Evolutionary conservation across 2,329 filamentous ascomycete genomes (phyloP).

Genomic region (Rhinocladiella mackenziei): DNA sequence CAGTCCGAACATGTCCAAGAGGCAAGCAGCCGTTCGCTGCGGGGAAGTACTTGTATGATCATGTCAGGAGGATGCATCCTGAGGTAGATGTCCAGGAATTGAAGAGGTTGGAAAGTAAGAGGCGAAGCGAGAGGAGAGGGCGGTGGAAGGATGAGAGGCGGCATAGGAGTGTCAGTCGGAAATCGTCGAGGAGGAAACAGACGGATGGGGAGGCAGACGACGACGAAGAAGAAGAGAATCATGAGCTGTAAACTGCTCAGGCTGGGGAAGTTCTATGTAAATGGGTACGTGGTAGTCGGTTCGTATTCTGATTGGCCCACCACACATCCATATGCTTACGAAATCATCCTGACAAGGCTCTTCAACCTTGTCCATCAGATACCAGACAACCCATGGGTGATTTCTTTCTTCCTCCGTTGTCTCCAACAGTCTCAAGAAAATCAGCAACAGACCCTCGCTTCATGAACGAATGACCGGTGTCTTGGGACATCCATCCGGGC

Average conservation of each 20-base stretch:
- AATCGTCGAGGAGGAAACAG: neutral
- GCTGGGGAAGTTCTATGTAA: no score
- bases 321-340: no score
- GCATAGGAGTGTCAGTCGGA: slow-evolving; percentile 9
- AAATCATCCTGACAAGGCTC: neutral
- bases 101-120: slow-evolving; percentile 18
- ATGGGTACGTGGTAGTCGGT: no score
- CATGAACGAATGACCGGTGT: no score
- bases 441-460: no score
- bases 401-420: no score
- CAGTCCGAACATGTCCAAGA: slow-evolving; percentile 22
- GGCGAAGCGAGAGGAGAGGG: slow-evolving; percentile 22
- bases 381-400: no score
- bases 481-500: no score
- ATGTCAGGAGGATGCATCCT: slow-evolving; percentile 28
- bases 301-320: neutral
- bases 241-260: neutral
- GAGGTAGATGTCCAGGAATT: slow-evolving; percentile 26
- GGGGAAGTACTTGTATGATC: slow-evolving; percentile 25
- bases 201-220: neutral
- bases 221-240: neutral
- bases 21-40: slow-evolving; percentile 15
- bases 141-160: slow-evolving; percentile 15
- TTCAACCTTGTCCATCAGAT: no score
- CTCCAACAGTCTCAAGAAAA: no score